Conservation (phyloP, 2,329 filamentous ascomycete genomes). For the Cladosporium colombiae region DNA sequence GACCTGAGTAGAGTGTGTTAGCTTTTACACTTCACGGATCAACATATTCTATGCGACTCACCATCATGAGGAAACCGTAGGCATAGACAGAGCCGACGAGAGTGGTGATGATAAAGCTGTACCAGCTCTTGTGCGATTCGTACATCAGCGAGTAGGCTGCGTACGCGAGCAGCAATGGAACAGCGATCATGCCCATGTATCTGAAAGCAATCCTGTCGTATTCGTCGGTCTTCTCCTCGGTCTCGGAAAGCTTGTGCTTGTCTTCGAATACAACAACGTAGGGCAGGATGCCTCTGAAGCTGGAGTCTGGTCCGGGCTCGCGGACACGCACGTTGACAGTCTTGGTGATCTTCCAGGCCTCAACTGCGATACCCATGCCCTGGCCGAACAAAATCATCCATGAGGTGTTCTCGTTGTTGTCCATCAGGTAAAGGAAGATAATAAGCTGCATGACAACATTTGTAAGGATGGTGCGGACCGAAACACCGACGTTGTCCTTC, state of each 20-base stretch:
- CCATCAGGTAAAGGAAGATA: conserved; percentile 94
- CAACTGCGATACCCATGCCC: conserved; percentile 76
- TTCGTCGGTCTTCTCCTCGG: conserved; percentile 96
- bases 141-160: conserved; percentile 89
- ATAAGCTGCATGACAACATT: conserved; percentile 97
- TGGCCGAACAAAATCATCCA: conserved; percentile 99
- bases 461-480: conserved; percentile 89
- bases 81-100: conserved; percentile 95
- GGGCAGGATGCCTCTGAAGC: conserved; percentile 57
- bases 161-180: conserved; percentile 86
- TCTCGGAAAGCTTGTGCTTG: conserved; percentile 93
- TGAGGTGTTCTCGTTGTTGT: conserved; percentile 96
- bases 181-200: conserved; percentile 90
- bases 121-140: conserved; percentile 93
- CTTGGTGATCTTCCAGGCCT: conserved; percentile 96
- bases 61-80: conserved; percentile 99
- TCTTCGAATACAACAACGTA: conserved; percentile 87
- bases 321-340: conserved; percentile 85
- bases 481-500: conserved; percentile 98
- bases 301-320: conserved; percentile 64
- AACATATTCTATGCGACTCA: conserved; percentile 18
- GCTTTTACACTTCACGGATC: conserved; percentile 1
- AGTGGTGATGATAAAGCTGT: conserved; percentile 86
- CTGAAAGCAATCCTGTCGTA: conserved; percentile 98
- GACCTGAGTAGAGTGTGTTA: conserved; percentile 43